phyloP scores from a whole-genome alignment of 2,329 filamentous ascomycete species.

The Cladosporium sp. region DNA sequence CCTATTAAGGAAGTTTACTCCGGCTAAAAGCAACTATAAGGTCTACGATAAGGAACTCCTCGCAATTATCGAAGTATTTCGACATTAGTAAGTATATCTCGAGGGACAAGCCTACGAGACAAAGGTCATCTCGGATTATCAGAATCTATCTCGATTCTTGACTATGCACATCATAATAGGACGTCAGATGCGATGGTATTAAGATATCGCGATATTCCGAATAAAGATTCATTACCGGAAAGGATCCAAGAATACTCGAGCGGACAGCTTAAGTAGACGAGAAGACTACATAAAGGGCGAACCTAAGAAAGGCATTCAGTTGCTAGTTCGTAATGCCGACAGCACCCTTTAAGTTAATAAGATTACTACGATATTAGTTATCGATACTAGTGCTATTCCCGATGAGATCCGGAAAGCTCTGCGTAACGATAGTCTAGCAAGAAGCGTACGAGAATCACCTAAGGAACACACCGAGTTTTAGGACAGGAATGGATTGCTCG shows the following conservation, averaged over 20 bases:
- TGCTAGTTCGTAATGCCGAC: constrained; percentile 12
- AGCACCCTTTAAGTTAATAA: constrained; percentile 14
- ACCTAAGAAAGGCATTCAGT: constrained; percentile 7
- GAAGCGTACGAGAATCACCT: background rate
- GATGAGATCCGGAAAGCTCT: background rate
- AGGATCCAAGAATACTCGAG: constrained; percentile 21
- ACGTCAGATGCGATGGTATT: constrained; percentile 18
- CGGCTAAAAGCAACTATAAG: constrained; percentile 19
- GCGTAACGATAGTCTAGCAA: background rate
- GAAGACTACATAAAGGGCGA: constrained; percentile 21
- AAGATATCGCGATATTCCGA: constrained; percentile 19
- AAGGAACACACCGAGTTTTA: background rate
- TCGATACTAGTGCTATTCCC: background rate
- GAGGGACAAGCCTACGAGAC: constrained; percentile 18
- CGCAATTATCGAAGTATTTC: constrained; percentile 20
- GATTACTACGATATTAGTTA: background rate
- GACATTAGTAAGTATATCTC: constrained; percentile 23
- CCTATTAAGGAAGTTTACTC: constrained; percentile 22
- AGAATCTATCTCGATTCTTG: constrained; percentile 19
- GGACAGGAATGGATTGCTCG: background rate
- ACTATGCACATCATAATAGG: constrained; percentile 20
- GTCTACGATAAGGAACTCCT: constrained; percentile 22
- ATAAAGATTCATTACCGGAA: constrained; percentile 22
- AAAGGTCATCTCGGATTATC: constrained; percentile 20
- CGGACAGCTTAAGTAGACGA: constrained; percentile 21